A percentile compares a stretch with the other conserved stretches of the same genome.
phyloP scores from a whole-genome alignment of 1,284 basidiomycete genomes.

The Naganishia sp. region DNA sequence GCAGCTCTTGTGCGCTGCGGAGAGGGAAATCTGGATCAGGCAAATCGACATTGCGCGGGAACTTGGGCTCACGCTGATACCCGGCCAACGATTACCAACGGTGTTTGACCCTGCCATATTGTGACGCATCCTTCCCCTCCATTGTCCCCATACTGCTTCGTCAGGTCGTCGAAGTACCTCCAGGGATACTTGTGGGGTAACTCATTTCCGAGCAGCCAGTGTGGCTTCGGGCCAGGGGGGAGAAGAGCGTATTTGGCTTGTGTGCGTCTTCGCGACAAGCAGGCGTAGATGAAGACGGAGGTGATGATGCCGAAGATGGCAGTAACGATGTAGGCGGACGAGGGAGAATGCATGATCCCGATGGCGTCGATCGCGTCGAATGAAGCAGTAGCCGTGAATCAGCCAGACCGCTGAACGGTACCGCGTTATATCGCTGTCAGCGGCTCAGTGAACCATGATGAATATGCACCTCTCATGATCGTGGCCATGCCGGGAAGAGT shows the following conservation, averaged over 20 bases:
- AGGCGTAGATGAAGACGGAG: neutral
- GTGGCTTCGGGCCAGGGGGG: constrained; percentile 21
- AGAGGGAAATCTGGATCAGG: neutral
- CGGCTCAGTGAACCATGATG: no score
- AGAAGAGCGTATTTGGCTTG: constrained; percentile 11
- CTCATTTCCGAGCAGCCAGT: constrained; percentile 23
- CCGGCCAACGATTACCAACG: constrained; percentile 19
- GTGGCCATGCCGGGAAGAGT: no score
- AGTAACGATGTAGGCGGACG: neutral
- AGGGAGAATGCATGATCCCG: neutral
- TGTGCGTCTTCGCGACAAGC: constrained; percentile 4
- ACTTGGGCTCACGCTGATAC: constrained; percentile 15
- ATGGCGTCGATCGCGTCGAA: no score
- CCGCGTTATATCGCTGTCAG: no score
- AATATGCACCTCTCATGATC: no score
- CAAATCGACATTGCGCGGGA: neutral
- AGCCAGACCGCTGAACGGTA: no score
- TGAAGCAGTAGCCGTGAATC: no score
- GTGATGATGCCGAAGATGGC: neutral
- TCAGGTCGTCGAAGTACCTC: constrained; percentile 20
- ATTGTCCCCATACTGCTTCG: constrained; percentile 22
- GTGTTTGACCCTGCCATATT: constrained; percentile 26
- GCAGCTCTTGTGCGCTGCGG: constrained; percentile 40
- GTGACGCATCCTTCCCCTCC: constrained; percentile 25
- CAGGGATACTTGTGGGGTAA: constrained; percentile 22